A percentile compares a stretch with the other conserved stretches of the same genome.
phyloP scores from a whole-genome alignment of 2,329 filamentous ascomycete genomes.

The Epichloe festucae region DNA sequence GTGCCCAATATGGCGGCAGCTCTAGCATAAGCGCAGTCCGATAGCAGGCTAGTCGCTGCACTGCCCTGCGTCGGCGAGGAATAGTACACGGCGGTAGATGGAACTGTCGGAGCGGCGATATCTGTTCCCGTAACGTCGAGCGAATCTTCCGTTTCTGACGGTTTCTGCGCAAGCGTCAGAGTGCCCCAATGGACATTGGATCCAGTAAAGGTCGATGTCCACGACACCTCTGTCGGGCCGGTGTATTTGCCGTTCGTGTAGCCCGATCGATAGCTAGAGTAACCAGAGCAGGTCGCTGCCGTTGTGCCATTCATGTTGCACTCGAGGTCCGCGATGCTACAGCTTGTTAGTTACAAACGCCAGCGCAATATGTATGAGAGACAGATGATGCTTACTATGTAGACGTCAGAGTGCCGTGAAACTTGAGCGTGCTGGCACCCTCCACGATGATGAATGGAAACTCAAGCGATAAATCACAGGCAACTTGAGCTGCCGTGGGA shows the following conservation, averaged over 20 bases:
- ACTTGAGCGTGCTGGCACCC: slow-evolving; percentile 30
- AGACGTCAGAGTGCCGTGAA: slow-evolving; percentile 29
- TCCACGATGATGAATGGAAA: slow-evolving; percentile 35
- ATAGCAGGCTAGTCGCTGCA: background rate
- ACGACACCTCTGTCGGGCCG: slow-evolving; percentile 30
- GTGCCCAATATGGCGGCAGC: background rate
- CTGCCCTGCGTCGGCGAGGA: slow-evolving; percentile 4
- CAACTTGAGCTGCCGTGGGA: slow-evolving; percentile 24
- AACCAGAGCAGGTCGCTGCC: slow-evolving; percentile 34
- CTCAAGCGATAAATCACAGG: slow-evolving; percentile 31
- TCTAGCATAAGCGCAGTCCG: background rate
- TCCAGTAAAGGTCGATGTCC: slow-evolving; percentile 31
- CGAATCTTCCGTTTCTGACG: slow-evolving; percentile 18
- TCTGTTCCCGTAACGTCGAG: slow-evolving; percentile 13
- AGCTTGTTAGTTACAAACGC: background rate
- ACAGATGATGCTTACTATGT: slow-evolving; percentile 23
- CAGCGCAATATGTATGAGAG: background rate
- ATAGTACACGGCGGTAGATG: slow-evolving; percentile 6
- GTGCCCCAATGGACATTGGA: slow-evolving; percentile 30
- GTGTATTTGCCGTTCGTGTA: slow-evolving; percentile 25
- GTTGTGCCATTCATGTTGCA: slow-evolving; percentile 30
- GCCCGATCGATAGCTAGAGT: slow-evolving; percentile 29
- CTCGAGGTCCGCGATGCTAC: slow-evolving; percentile 30
- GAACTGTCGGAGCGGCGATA: slow-evolving; percentile 5
- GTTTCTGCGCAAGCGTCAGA: slow-evolving; percentile 28